Base-by-base conservation (phyloP, 305 asterid genomes). In the Withania somnifera region DNA sequence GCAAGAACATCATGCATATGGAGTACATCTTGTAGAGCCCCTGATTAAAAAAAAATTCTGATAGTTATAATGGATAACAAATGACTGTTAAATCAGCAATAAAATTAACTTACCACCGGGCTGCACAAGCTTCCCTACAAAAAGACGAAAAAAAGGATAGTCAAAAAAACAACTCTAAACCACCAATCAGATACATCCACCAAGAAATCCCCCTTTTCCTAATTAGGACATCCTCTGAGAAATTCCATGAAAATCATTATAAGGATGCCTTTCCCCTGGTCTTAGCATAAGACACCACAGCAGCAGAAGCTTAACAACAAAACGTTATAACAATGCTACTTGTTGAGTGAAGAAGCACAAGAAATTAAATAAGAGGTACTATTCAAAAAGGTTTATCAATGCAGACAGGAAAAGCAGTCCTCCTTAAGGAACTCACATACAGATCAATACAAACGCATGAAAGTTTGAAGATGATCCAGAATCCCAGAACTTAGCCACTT, bases 1-100 rank as follows among this genome's bases (percentile, higher is more conserved):
- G 99, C 99, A 82, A 97, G 98, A 85, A 94, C 99, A 78, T 97
- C 99, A 87, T 94, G 98, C 93, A 97, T 91, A 87, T 94, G 98
- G 83, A 97, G 95, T 89, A 97, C 91, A 91, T 97, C 98, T 86
- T 91, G 96, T 85, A 97, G 90, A 69, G 97, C 94, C 84, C 98
- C 99, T 97, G 93, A 84, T 92, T 86, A 86, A 88, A 78, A 83
- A n/a, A 79, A 88, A 90, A 87, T 67, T 84, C 84, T 77, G 81
- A 84, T 67, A 77, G 79, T 63, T 57, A 84, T 63, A 85, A 79
- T 66, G 79, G 76, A 50, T 45, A 30, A 58, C 51, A 76, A 52
- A 83, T 79, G 58, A 67, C 66, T 19, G 84, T n/a, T n/a, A 81
- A 81, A 80, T 66, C 77, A 85, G 28, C 77, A 85, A 80, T 11